These are phyloP conservation scores for Fusarium foetens DNA, from an alignment of 2,329 filamentous ascomycete species.

Conservation along the genomic window DNA sequence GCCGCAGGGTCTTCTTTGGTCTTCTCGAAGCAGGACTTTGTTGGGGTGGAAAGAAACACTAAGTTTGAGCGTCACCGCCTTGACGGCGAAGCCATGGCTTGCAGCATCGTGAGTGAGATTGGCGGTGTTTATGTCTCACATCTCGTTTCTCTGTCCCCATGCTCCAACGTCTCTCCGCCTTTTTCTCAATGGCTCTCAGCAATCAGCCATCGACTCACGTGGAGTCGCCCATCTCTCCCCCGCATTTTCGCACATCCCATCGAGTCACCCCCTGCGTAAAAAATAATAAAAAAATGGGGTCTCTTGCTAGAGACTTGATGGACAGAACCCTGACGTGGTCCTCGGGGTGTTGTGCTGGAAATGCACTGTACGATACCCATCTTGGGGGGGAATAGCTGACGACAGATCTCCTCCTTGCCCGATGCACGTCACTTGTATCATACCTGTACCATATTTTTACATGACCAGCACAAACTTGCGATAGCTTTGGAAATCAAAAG, in stretches of 20 bases:
- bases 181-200: conserved; percentile 13
- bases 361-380: conserved; percentile 11
- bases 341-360: conserved; percentile 1
- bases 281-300: conserved; percentile 18
- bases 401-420: conserved; percentile 20
- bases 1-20: conserved; percentile 11
- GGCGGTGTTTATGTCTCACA: conserved; percentile 21
- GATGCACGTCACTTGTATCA: conserved; percentile 31
- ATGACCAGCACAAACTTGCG: conserved; percentile 11
- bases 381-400: conserved; percentile 4
- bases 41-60: conserved; percentile 18
- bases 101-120: conserved; percentile 22
- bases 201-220: conserved; percentile 20
- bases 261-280: conserved; percentile 26
- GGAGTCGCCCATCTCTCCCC: conserved; percentile 26
- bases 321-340: conserved; percentile 20
- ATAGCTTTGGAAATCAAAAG: conserved; percentile 9
- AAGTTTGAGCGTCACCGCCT: conserved; percentile 30
- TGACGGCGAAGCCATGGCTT: conserved; percentile 20
- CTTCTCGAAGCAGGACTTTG: conserved; percentile 17
- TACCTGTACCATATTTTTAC: conserved; percentile 19
- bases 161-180: not conserved
- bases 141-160: not conserved
- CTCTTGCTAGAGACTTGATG: conserved; percentile 21
- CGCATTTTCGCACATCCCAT: conserved; percentile 33